Percentiles rank a stretch among this genome's conserved stretches.
Conservation (phyloP, 805 yeast genomes). For the Ascoidea rubescens region DNA sequence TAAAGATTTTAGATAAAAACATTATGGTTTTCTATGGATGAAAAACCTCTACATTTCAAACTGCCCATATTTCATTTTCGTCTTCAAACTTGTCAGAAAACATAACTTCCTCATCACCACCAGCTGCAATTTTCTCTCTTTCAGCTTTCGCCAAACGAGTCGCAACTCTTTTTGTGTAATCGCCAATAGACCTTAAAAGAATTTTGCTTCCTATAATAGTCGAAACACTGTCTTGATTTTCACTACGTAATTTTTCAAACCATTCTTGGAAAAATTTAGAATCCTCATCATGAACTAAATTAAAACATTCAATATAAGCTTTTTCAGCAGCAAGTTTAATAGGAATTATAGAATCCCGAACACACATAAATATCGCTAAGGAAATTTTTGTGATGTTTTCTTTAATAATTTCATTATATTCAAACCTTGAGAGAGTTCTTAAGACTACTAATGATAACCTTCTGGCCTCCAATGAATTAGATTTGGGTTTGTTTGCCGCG, state of each 20-base stretch:
- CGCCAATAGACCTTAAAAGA: conserved; percentile 65
- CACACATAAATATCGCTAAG: conserved; percentile 67
- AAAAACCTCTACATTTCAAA: conserved; percentile 26
- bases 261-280: conserved; percentile 44
- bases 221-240: conserved; percentile 22
- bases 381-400: conserved; percentile 44
- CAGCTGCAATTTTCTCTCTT: conserved; percentile 76
- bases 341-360: conserved; percentile 82
- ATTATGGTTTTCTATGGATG: too few relatives aligned
- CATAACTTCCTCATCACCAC: conserved; percentile 81
- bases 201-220: conserved; percentile 32
- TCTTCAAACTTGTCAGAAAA: conserved; percentile 79
- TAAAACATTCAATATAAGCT: conserved; percentile 62
- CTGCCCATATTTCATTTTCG: conserved; percentile 78
- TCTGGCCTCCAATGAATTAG: conserved; percentile 62
- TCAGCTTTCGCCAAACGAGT: conserved; percentile 73
- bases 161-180: conserved; percentile 87
- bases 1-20: too few relatives aligned
- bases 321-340: conserved; percentile 90
- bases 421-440: conserved; percentile 59
- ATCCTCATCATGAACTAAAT: conserved; percentile 53
- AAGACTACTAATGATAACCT: conserved; percentile 64
- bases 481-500: conserved; percentile 34
- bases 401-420: conserved; percentile 33
- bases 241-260: conserved; percentile 32